A percentile compares a stretch with the other conserved stretches of the same genome.
Evolutionary conservation across 2,329 filamentous ascomycete genomes (phyloP).

Genomic region (Epichloe coenophiala): DNA sequence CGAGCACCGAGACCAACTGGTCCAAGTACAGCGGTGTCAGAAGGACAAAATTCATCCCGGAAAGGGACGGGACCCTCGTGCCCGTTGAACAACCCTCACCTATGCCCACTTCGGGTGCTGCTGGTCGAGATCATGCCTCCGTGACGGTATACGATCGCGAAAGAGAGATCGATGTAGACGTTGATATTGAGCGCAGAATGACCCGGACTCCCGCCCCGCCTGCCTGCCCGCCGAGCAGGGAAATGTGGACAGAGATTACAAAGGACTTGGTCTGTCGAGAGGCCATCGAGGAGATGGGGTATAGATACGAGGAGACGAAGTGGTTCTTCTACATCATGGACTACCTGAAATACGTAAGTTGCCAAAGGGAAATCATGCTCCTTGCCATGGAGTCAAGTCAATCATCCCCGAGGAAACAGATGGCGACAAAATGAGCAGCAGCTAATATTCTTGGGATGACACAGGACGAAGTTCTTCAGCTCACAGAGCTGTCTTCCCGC

Average conservation of each 20-base stretch:
- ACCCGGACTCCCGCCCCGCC: slow-evolving; percentile 22
- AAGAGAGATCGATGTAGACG: slow-evolving; percentile 39
- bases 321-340: slow-evolving; percentile 87
- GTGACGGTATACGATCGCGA: slow-evolving; percentile 34
- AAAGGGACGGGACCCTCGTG: slow-evolving; percentile 38
- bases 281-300: slow-evolving; percentile 72
- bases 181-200: slow-evolving; percentile 36
- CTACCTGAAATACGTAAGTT: slow-evolving; percentile 72
- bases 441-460: background rate
- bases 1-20: slow-evolving; percentile 65
- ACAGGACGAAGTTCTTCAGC: slow-evolving; percentile 77
- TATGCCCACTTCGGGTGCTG: slow-evolving; percentile 9
- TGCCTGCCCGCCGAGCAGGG: slow-evolving; percentile 34
- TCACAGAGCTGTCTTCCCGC: slow-evolving; percentile 71
- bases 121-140: slow-evolving; percentile 26
- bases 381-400: background rate
- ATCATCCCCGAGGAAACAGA: background rate
- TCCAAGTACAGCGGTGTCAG: slow-evolving; percentile 67
- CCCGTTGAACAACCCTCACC: slow-evolving; percentile 15
- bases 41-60: slow-evolving; percentile 59
- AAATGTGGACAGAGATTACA: slow-evolving; percentile 94
- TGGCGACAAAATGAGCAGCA: background rate
- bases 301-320: slow-evolving; percentile 82
- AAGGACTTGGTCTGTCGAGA: slow-evolving; percentile 81
- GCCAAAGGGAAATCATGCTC: background rate